phyloP scores from a whole-genome alignment of 2,329 filamentous ascomycete genomes.

The Stachybotrys echinatus region DNA sequence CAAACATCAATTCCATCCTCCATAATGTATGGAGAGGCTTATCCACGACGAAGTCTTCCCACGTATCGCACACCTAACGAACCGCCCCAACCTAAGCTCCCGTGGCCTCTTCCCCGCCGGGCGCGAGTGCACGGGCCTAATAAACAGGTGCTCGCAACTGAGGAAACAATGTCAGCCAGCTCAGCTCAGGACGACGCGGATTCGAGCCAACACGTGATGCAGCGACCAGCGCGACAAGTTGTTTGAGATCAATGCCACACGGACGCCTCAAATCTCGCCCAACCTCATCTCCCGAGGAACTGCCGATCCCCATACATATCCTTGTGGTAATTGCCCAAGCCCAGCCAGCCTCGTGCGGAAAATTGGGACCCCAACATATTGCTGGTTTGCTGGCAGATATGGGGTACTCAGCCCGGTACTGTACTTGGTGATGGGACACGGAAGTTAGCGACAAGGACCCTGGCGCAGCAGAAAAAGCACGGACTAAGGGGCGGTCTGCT shows the following conservation, averaged over 20 bases:
- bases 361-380: constrained; percentile 5
- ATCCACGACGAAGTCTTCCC: too few species aligned
- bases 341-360: constrained; percentile 10
- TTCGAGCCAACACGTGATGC: too few species aligned
- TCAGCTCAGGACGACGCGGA: too few species aligned
- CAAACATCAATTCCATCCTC: too few species aligned
- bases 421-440: neutral
- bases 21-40: too few species aligned
- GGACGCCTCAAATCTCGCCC: neutral
- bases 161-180: neutral
- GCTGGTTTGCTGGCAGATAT: neutral
- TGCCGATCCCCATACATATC: neutral
- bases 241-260: neutral
- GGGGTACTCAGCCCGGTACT: neutral
- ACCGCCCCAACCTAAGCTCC: neutral
- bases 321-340: too few species aligned
- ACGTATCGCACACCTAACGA: too few species aligned
- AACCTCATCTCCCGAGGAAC: neutral
- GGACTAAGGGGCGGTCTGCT: neutral
- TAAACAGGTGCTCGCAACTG: neutral
- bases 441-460: neutral
- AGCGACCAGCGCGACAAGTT: neutral
- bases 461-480: neutral
- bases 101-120: neutral
- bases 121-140: neutral